phyloP scores from a whole-genome alignment of 306 rosid species.

The Hylodesmum podocarpum region DNA sequence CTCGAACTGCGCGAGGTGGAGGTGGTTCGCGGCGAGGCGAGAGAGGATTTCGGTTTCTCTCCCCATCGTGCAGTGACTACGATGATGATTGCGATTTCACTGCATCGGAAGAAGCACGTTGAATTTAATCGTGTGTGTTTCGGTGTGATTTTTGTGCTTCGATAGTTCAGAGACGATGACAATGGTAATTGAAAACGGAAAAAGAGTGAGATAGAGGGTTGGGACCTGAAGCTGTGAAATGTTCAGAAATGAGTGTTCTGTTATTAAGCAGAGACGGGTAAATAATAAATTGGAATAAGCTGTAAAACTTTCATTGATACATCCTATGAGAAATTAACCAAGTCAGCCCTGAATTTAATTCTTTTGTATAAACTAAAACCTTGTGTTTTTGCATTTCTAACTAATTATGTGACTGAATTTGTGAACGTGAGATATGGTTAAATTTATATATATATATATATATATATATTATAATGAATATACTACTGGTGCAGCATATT shows the following conservation, averaged over 20 bases:
- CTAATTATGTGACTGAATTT: no score
- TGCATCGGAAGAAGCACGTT: constrained; percentile 5
- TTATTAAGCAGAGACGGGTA: background rate
- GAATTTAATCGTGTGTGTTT: background rate
- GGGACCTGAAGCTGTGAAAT: background rate
- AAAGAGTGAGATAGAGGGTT: background rate
- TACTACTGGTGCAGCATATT: no score
- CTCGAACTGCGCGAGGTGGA: constrained; percentile 81
- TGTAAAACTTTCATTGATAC: no score
- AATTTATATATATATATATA: no score
- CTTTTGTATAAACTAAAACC: no score
- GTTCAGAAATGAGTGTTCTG: background rate
- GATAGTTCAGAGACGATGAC: background rate
- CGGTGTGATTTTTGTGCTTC: background rate
- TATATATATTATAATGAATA: no score
- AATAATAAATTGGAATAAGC: background rate
- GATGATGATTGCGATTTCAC: constrained; percentile 21
- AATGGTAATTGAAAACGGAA: background rate
- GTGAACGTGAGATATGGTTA: no score
- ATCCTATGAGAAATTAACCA: no score
- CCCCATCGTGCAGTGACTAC: constrained; percentile 43
- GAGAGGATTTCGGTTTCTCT: constrained; percentile 77
- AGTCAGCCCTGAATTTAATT: no score
- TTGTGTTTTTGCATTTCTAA: no score
- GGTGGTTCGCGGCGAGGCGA: constrained; percentile 89